These are phyloP conservation scores for Dioscorea dumetorum DNA, from an alignment of 106 monocot genomes.

Conservation along the genomic window DNA sequence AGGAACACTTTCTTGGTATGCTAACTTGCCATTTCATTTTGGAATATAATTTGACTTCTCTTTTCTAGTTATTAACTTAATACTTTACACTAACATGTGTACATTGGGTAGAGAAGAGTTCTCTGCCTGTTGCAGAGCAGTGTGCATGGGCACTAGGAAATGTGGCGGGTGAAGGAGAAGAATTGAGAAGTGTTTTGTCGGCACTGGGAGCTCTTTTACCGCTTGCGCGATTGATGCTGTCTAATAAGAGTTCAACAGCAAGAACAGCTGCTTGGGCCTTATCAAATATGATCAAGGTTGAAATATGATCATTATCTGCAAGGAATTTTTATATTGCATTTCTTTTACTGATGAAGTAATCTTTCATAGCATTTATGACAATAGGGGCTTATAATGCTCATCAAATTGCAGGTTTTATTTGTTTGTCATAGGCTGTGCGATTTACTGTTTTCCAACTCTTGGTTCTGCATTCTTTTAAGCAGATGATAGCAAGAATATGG, in stretches of 20 bases:
- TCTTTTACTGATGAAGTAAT: too few relatives aligned
- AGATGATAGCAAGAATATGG: too few relatives aligned
- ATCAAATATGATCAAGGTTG: constrained; percentile 97
- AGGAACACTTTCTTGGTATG: too few relatives aligned
- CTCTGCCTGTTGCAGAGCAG: constrained; percentile 81
- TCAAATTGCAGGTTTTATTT: too few relatives aligned
- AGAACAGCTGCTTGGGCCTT: constrained; percentile 92
- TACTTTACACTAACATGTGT: constrained; percentile 6
- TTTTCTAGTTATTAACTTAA: neutral
- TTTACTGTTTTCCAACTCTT: too few relatives aligned
- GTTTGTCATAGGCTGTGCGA: too few relatives aligned
- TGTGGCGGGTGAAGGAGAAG: constrained; percentile 90
- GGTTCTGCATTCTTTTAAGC: too few relatives aligned
- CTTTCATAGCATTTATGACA: too few relatives aligned
- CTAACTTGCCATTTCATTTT: neutral
- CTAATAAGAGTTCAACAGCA: constrained; percentile 72
- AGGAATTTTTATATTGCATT: too few relatives aligned
- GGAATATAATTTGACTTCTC: neutral
- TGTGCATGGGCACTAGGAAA: constrained; percentile 99
- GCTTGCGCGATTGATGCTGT: constrained; percentile 76
- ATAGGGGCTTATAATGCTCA: too few relatives aligned
- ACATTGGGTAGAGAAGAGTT: constrained; percentile 73
- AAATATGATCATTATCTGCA: neutral
- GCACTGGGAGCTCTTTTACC: constrained; percentile 83
- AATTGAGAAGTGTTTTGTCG: constrained; percentile 73